These are phyloP conservation scores for Jimgerdemannia flammicorona DNA, from an alignment of 192 early-diverging fungal species.

Conservation along the genomic window DNA sequence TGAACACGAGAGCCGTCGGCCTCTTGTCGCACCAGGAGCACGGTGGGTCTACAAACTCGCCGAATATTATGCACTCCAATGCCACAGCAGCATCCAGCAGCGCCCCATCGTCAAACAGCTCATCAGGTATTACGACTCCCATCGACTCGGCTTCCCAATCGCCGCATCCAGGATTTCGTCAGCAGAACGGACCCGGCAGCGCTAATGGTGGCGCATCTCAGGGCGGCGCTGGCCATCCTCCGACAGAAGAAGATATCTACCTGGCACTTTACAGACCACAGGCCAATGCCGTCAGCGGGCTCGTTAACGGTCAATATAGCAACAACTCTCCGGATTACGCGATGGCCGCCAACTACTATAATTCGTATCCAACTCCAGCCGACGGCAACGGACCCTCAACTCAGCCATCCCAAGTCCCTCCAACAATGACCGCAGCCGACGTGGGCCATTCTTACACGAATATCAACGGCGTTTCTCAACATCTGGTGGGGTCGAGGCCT, in stretches of 20 bases:
- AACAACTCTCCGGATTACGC: no score
- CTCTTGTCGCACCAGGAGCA: background rate
- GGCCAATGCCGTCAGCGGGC: no score
- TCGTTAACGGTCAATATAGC: no score
- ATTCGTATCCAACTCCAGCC: background rate
- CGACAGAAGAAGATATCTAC: background rate
- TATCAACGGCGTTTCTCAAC: background rate
- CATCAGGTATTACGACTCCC: background rate
- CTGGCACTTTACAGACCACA: background rate
- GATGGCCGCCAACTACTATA: background rate
- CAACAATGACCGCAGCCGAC: background rate
- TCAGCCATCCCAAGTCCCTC: background rate
- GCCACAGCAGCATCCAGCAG: background rate
- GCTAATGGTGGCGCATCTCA: background rate
- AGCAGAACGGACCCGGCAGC: background rate
- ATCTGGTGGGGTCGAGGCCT: background rate
- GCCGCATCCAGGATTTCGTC: background rate
- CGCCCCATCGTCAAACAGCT: background rate
- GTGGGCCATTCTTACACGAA: background rate
- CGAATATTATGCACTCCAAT: background rate
- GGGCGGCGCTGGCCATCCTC: no score
- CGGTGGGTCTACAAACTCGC: background rate
- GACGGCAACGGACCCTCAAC: background rate
- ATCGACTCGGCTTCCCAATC: background rate
- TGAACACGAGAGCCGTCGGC: background rate